These are phyloP conservation scores for Suillus bovinus DNA, from an alignment of 768 basidiomycete genomes.

Conservation along the genomic window DNA sequence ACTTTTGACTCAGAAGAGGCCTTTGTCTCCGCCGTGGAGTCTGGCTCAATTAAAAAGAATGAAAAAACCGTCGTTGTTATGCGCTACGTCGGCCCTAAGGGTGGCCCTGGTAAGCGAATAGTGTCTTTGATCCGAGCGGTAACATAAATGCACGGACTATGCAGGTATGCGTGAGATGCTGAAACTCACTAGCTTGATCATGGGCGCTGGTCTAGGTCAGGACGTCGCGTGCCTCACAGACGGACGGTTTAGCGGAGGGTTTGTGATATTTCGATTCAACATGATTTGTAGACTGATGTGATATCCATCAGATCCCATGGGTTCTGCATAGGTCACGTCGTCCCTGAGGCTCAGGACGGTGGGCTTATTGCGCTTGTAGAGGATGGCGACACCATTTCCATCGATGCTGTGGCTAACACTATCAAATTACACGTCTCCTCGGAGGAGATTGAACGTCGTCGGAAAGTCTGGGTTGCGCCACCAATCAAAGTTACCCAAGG, in stretches of 20 bases:
- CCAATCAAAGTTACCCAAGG: constrained; percentile 83
- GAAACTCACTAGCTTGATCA: constrained; percentile 95
- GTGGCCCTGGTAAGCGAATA: constrained; percentile 76
- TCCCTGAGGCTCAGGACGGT: constrained; percentile 93
- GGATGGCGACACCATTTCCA: constrained; percentile 87
- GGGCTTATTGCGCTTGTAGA: constrained; percentile 90
- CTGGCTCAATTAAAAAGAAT: constrained; percentile 84
- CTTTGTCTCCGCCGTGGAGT: constrained; percentile 86
- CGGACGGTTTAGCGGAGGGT: constrained; percentile 98
- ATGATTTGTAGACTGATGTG: constrained; percentile 19
- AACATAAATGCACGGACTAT: constrained; percentile 15
- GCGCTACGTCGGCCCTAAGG: constrained; percentile 95
- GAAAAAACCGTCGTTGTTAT: constrained; percentile 97
- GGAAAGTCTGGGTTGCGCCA: constrained; percentile 76
- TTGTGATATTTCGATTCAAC: constrained; percentile 33
- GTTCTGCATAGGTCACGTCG: constrained; percentile 96
- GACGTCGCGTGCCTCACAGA: constrained; percentile 98
- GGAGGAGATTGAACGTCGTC: constrained; percentile 76
- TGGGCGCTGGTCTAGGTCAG: constrained; percentile 95
- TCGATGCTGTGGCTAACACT: constrained; percentile 86
- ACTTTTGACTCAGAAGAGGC: constrained; percentile 90
- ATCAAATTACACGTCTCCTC: constrained; percentile 76
- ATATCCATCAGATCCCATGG: constrained; percentile 75
- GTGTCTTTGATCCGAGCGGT: constrained; percentile 1
- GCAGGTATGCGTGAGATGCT: constrained; percentile 99